Conservation (phyloP, 208 protist species). For the Dictyostelium gargantuum region DNA sequence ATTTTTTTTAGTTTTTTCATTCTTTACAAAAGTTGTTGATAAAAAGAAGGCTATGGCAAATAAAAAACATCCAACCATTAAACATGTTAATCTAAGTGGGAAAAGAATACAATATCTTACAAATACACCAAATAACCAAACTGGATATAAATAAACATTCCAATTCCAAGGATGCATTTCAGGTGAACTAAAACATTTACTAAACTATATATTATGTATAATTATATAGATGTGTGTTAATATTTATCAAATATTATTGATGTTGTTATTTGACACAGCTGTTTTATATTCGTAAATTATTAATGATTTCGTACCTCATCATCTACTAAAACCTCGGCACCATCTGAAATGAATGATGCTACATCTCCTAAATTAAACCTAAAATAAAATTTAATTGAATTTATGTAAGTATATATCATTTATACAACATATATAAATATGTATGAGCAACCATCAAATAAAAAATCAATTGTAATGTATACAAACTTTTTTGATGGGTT, state of each 20-base stretch:
- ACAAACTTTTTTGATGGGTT: slow-evolving; percentile 51
- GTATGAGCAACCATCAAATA: background rate
- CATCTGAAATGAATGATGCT: slow-evolving; percentile 53
- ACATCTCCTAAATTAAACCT: slow-evolving; percentile 79
- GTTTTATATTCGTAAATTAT: no score
- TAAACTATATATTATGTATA: slow-evolving; percentile 58
- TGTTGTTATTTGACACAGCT: no score
- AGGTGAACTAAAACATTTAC: slow-evolving; percentile 76
- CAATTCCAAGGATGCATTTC: slow-evolving; percentile 79
- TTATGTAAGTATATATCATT: background rate
- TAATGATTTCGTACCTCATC: slow-evolving; percentile 60
- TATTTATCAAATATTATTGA: no score
- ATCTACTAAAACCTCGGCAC: slow-evolving; percentile 71
- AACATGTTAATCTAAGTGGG: slow-evolving; percentile 65
- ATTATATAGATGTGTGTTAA: no score
- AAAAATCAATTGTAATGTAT: background rate
- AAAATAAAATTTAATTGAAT: no score
- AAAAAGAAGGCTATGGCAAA: slow-evolving; percentile 41
- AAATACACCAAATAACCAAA: slow-evolving; percentile 76
- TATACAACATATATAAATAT: background rate
- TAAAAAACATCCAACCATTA: background rate
- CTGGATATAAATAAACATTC: slow-evolving; percentile 83
- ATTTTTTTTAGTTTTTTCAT: slow-evolving; percentile 17
- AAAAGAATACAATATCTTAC: slow-evolving; percentile 79
- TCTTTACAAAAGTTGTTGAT: slow-evolving; percentile 34